These are phyloP conservation scores for Pythium grandisporangium DNA, from an alignment of 352 stramenopile species.

Conservation along the genomic window DNA sequence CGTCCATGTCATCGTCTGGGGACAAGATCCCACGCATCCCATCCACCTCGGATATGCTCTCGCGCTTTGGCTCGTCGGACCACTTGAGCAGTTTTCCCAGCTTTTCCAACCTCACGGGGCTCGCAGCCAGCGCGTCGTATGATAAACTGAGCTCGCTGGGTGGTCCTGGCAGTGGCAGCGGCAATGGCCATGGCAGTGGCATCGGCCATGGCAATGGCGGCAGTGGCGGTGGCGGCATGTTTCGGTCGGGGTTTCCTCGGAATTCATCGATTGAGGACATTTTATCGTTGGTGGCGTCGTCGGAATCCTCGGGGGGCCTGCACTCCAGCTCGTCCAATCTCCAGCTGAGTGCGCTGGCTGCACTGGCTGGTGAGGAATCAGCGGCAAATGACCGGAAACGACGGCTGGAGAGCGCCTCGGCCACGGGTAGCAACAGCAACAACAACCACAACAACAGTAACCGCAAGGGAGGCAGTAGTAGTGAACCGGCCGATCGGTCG, in stretches of 20 bases:
- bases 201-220: not conserved
- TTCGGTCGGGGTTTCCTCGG: constrained; percentile 45
- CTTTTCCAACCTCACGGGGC: constrained; percentile 56
- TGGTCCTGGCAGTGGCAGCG: constrained; percentile 1
- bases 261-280: constrained; percentile 87
- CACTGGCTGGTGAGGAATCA: constrained; percentile 56
- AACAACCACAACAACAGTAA: constrained; percentile 11
- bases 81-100: constrained; percentile 69
- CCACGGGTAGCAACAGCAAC: not conserved
- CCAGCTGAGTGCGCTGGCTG: constrained; percentile 55
- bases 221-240: not conserved
- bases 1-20: too few species aligned
- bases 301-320: constrained; percentile 37
- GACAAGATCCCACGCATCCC: constrained; percentile 57
- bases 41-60: constrained; percentile 64
- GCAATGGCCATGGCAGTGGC: not conserved
- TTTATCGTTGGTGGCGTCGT: constrained; percentile 73
- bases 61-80: constrained; percentile 54
- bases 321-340: constrained; percentile 43
- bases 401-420: constrained; percentile 20
- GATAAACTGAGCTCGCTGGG: constrained; percentile 61
- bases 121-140: constrained; percentile 63
- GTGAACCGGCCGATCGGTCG: constrained; percentile 12
- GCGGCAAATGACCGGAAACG: constrained; percentile 53
- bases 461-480: constrained; percentile 2